Percentiles rank a stretch among this genome's conserved stretches.
These are phyloP conservation scores for Corynespora cassiicola DNA, from an alignment of 2,329 filamentous ascomycete species.

Conservation along the genomic window DNA sequence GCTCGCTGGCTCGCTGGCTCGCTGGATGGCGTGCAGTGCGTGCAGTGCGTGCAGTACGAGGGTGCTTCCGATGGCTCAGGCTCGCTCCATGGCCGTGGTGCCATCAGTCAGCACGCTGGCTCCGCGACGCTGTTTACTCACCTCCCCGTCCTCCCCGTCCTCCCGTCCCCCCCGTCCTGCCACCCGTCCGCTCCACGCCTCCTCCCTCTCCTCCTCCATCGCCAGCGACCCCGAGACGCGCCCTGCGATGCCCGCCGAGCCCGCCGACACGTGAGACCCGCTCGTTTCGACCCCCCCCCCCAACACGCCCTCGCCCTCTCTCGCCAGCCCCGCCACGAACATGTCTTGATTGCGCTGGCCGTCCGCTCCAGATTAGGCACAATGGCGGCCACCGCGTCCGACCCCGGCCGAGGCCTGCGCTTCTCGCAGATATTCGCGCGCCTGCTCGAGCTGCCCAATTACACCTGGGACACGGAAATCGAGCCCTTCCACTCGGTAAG, in stretches of 20 bases:
- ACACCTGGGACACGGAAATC: slow-evolving; percentile 48
- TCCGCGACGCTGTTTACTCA: slow-evolving; percentile 1
- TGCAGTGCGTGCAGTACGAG: too few species aligned
- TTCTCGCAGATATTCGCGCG: slow-evolving; percentile 42
- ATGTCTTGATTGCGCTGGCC: slow-evolving; percentile 16
- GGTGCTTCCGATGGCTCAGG: too few species aligned
- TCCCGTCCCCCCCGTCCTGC: too few species aligned
- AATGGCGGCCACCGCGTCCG: slow-evolving; percentile 21
- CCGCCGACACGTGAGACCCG: neutral
- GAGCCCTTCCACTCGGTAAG: slow-evolving; percentile 56
- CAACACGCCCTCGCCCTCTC: slow-evolving; percentile 1
- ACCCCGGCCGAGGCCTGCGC: slow-evolving; percentile 24
- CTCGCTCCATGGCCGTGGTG: slow-evolving; percentile 2
- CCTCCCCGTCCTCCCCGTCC: slow-evolving; percentile 1
- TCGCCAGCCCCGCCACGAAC: slow-evolving; percentile 6
- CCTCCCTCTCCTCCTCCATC: neutral
- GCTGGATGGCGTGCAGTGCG: too few species aligned
- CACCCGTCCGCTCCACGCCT: too few species aligned
- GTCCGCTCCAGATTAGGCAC: slow-evolving; percentile 11
- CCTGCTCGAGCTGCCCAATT: slow-evolving; percentile 46
- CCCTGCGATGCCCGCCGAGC: neutral
- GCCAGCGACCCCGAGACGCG: neutral
- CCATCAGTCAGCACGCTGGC: slow-evolving; percentile 15
- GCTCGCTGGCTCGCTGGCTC: too few species aligned
- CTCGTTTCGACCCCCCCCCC: too few species aligned